Evolutionary conservation across 495 filamentous ascomycete genomes (phyloP).

Genomic region (Usnea hakonensis): DNA sequence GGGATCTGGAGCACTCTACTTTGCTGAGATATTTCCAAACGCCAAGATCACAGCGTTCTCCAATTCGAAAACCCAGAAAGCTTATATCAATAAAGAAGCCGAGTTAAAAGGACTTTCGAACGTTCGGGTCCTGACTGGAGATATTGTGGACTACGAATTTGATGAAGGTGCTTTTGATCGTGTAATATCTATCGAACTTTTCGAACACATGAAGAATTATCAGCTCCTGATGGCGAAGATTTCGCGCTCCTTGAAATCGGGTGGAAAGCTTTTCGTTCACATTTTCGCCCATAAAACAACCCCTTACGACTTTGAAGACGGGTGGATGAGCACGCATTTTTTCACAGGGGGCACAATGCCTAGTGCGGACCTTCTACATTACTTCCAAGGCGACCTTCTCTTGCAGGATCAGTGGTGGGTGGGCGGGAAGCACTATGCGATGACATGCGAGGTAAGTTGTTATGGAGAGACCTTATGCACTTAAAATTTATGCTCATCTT

Average conservation of each 20-base stretch:
- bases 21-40: slow-evolving; percentile 51
- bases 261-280: slow-evolving; percentile 58
- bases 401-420: slow-evolving; percentile 59
- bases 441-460: slow-evolving; percentile 51
- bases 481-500: slow-evolving; percentile 1
- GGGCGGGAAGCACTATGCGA: slow-evolving; percentile 54
- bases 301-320: slow-evolving; percentile 58
- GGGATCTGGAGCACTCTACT: slow-evolving; percentile 55
- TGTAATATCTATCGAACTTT: slow-evolving; percentile 56
- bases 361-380: slow-evolving; percentile 54
- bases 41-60: slow-evolving; percentile 55
- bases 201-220: slow-evolving; percentile 72
- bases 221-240: slow-evolving; percentile 55
- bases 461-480: not conserved
- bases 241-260: slow-evolving; percentile 44
- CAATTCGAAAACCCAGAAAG: slow-evolving; percentile 56
- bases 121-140: slow-evolving; percentile 51
- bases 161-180: slow-evolving; percentile 46
- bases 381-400: slow-evolving; percentile 54
- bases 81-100: slow-evolving; percentile 52
- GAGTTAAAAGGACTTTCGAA: slow-evolving; percentile 45
- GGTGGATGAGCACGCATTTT: slow-evolving; percentile 66
- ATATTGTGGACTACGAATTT: slow-evolving; percentile 55
- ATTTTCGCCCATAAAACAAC: slow-evolving; percentile 52
- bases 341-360: slow-evolving; percentile 66